A percentile compares a stretch with the other conserved stretches of the same genome.
Conservation (phyloP, 441 rosid species). For the Manihot esculenta region DNA sequence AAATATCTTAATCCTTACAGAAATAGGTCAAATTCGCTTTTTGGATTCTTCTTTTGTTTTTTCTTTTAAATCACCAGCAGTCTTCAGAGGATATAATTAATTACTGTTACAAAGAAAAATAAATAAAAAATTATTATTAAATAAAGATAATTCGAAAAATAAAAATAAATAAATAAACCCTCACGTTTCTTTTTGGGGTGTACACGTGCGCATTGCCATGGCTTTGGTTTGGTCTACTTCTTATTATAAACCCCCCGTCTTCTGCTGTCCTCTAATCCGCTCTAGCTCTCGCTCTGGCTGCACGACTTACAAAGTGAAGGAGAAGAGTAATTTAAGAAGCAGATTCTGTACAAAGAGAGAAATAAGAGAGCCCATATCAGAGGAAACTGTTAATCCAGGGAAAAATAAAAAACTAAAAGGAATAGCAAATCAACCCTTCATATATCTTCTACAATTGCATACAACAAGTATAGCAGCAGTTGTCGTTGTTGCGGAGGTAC, state of each 20-base stretch:
- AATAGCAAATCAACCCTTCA: neutral
- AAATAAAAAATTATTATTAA: too few species aligned
- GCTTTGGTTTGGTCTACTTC: too few species aligned
- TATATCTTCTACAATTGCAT: neutral
- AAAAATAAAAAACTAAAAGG: neutral
- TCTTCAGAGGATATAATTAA: too few species aligned
- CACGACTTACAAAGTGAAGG: conserved; percentile 26
- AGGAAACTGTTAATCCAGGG: too few species aligned
- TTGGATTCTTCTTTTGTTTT: too few species aligned
- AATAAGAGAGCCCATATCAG: neutral
- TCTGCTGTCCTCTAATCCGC: too few species aligned
- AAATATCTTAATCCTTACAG: too few species aligned
- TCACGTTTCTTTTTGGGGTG: conserved; percentile 25
- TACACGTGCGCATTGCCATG: conserved; percentile 39
- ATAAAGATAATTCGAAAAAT: too few species aligned
- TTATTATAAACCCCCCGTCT: too few species aligned
- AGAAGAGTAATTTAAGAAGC: conserved; percentile 15
- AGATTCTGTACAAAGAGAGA: neutral
- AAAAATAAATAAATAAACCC: conserved; percentile 1
- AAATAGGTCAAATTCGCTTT: too few species aligned
- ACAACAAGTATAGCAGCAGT: neutral
- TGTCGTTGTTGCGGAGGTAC: neutral
- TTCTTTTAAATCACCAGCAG: too few species aligned
- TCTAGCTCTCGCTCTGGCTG: neutral
- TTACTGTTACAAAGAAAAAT: too few species aligned